These are phyloP conservation scores for Solanum paucissectum DNA, from an alignment of 257 asterid species.

Conservation along the genomic window DNA sequence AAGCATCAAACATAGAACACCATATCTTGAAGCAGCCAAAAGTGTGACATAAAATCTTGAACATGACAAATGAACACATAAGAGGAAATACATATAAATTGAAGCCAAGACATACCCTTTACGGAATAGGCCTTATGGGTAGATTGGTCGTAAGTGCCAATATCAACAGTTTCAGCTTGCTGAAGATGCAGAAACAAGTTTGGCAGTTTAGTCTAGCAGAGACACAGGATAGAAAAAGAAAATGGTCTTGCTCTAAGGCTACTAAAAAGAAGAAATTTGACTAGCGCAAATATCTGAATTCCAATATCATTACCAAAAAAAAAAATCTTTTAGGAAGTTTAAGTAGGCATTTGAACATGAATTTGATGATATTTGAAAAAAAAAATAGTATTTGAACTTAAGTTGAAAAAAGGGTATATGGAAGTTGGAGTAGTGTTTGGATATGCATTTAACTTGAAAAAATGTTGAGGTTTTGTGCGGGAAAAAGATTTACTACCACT, in stretches of 20 bases:
- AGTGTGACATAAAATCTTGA: background rate
- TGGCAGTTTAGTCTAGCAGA: background rate
- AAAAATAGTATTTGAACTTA: background rate
- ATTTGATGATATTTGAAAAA: background rate
- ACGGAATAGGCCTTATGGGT: slow-evolving; percentile 35
- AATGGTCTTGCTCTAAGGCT: background rate
- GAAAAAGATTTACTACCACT: background rate
- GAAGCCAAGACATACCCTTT: slow-evolving; percentile 34
- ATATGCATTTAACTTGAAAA: background rate
- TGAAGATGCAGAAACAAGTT: slow-evolving; percentile 15
- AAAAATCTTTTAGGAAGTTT: background rate
- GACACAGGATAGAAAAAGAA: background rate
- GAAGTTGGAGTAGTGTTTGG: background rate
- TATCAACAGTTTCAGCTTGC: slow-evolving; percentile 71
- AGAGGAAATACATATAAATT: background rate
- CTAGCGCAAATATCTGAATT: background rate
- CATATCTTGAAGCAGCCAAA: background rate
- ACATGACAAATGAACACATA: background rate
- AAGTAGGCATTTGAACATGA: background rate
- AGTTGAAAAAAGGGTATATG: background rate
- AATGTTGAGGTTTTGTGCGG: background rate
- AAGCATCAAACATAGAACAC: background rate
- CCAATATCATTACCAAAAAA: background rate
- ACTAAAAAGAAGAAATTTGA: background rate
- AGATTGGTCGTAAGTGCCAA: slow-evolving; percentile 79